phyloP scores from a whole-genome alignment of 1,284 basidiomycete genomes.

The Hypsizygus ulmarius region DNA sequence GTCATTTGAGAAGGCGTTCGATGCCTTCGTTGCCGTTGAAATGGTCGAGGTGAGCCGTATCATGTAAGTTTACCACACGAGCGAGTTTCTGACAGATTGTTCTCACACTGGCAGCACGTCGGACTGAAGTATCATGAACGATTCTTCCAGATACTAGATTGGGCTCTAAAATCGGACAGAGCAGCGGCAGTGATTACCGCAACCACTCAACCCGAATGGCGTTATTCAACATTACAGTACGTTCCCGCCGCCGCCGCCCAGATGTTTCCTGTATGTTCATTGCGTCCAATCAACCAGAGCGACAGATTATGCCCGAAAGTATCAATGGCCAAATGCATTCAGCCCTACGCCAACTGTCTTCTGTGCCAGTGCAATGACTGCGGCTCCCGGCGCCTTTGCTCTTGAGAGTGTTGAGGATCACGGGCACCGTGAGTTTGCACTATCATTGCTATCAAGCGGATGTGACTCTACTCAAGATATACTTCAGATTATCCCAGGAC shows the following conservation, averaged over 20 bases:
- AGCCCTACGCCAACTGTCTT: slow-evolving; percentile 36
- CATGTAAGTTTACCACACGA: slow-evolving; percentile 1
- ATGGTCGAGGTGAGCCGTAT: slow-evolving; percentile 58
- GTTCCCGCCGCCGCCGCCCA: background rate
- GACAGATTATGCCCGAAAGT: slow-evolving; percentile 67
- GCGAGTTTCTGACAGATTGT: too few relatives aligned
- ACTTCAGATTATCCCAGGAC: slow-evolving; percentile 63
- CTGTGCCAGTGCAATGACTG: slow-evolving; percentile 47
- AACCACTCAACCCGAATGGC: slow-evolving; percentile 65
- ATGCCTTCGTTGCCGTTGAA: slow-evolving; percentile 71
- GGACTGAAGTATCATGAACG: slow-evolving; percentile 48
- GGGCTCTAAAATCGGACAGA: slow-evolving; percentile 51
- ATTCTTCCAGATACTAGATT: slow-evolving; percentile 63
- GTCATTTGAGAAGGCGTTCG: slow-evolving; percentile 58
- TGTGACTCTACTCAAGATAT: slow-evolving; percentile 12
- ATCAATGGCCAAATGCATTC: slow-evolving; percentile 74
- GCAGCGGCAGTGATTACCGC: slow-evolving; percentile 60
- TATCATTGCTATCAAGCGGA: slow-evolving; percentile 28
- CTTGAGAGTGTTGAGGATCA: slow-evolving; percentile 70
- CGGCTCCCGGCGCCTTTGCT: slow-evolving; percentile 51
- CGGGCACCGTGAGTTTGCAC: slow-evolving; percentile 33
- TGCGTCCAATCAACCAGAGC: slow-evolving; percentile 30
- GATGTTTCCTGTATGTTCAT: background rate
- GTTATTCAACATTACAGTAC: slow-evolving; percentile 35
- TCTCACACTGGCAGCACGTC: slow-evolving; percentile 34